Evolutionary conservation across 2,329 filamentous ascomycete genomes (phyloP), one percentile per base, ranked within the genome.

Genomic region (Stagonosporopsis tanaceti): DNA sequence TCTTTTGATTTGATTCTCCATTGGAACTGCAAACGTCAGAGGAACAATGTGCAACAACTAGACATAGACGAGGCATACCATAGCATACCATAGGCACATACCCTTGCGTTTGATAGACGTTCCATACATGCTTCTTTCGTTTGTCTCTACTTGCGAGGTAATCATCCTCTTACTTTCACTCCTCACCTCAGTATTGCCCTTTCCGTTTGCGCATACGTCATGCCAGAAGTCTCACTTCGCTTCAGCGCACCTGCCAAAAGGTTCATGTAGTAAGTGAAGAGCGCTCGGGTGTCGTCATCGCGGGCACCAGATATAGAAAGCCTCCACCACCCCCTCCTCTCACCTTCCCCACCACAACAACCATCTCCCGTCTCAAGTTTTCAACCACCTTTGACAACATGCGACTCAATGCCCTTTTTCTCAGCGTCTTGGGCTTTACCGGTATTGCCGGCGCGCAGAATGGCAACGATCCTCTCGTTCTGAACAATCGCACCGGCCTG

Each of bases 1-100:
- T 12, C 38, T 68, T 37, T 47, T 68, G 44, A 65, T 57, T 8
- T 57, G 40, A 39, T 39, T 27, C 6, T 14, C 6, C 17, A 38
- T 38, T 38, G 17, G 7, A n/a, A 2, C 14, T 8, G 15, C 24
- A 24, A 34, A n/a, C 27, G 15, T 6, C 24, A 7, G 3, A 34
- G 6, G 15, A 24, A 15, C 24, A 15, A 3, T 32, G 9, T 8
- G 17, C 25, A 25, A 6, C 24, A 27, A 30, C 24, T 17, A 15
- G 2, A 14, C 9, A 14, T 42, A 30, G 37, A 42, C 20, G 38
- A n/a, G 37, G 32, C 34, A 45, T 47, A 42, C 38, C 12, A 48
- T 14, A 32, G 39, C 30, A 20, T 22, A n/a, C 27, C 15, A 9
- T n/a, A 6, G 17, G 11, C 9, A 35, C n/a, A 38, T 34, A n/a